Evolutionary conservation across 2,329 filamentous ascomycete species (phyloP).

Genomic region (Aureobasidium mangrovei): DNA sequence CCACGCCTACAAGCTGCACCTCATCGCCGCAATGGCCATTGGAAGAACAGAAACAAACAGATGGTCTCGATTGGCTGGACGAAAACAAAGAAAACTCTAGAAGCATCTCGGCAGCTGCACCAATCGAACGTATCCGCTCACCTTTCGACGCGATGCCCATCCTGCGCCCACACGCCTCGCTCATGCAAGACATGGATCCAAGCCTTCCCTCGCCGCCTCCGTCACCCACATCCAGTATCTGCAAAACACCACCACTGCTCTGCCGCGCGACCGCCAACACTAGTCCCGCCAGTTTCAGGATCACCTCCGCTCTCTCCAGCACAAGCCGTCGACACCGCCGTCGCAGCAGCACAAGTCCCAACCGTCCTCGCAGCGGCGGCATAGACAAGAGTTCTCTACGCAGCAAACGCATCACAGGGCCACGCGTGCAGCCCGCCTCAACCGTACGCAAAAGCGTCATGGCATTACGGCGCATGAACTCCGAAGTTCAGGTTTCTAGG

Average conservation of each 20-base stretch:
- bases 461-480: conserved; percentile 37
- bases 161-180: conserved; percentile 3
- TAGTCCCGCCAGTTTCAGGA: neutral
- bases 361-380: neutral
- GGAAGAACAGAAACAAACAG: neutral
- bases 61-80: neutral
- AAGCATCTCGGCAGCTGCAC: neutral
- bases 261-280: neutral
- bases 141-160: conserved; percentile 5
- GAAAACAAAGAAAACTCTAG: neutral
- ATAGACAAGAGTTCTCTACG: neutral
- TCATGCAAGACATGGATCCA: conserved; percentile 3
- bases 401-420: conserved; percentile 18
- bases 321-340: neutral
- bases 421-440: conserved; percentile 29
- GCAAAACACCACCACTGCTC: conserved; percentile 1
- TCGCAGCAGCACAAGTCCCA: neutral
- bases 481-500: conserved; percentile 7
- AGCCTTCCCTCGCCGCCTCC: neutral
- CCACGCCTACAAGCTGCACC: neutral
- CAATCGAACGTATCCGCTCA: neutral
- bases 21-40: neutral
- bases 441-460: conserved; percentile 32
- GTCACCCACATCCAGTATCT: conserved; percentile 5
- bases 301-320: neutral